Evolutionary conservation across 2,329 filamentous ascomycete genomes (phyloP), one percentile per base, ranked within the genome.

Genomic region (Fusarium poae): DNA sequence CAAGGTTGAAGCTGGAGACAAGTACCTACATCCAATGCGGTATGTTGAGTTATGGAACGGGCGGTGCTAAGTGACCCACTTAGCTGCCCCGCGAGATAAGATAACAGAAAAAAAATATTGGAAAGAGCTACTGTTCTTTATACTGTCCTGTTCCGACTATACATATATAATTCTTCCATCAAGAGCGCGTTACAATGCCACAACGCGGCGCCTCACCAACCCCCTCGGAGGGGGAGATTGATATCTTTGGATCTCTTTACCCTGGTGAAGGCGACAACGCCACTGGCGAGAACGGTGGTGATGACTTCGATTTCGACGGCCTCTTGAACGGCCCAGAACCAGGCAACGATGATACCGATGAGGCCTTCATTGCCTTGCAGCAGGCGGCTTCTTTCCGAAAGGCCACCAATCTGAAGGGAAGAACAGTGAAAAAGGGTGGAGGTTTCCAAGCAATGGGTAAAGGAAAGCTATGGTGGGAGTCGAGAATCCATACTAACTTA

Each of bases 381-480:
- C 94, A 97, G 78, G 91, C 92, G 5, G 93, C 93, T 18, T 93
- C 92, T 6, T 97, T 97, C 77, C 86, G 95, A 65, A 98, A 97
- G 77, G 84, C 88, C 1, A 86, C 91, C 12, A 96, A 94, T 76
- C 73, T 96, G 10, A 96, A 95, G 79, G 92, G 93, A 21, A 92
- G 92, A 67, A 91, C 90, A 4, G 92, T 93, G 32, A 97, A 97
- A 83, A 99, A 98, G 80, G 92, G 94, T 37, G 96, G 96, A 74
- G 96, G 95, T 53, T 99, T 99, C 77, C 96, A 99, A 79, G 91
- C 92, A 46, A 97, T 99, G 94, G 92, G 88, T 90, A 80, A 80
- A 61, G 81, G 67, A 20, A 23, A 29, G 18, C 10, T 20, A 44
- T 12, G 25, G 27, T n/a, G 18, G 15, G 18, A 52, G 29, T 37